A percentile compares a stretch with the other conserved stretches of the same genome.
Conservation (phyloP, 768 basidiomycete species). For the Leccinellum albellum region DNA sequence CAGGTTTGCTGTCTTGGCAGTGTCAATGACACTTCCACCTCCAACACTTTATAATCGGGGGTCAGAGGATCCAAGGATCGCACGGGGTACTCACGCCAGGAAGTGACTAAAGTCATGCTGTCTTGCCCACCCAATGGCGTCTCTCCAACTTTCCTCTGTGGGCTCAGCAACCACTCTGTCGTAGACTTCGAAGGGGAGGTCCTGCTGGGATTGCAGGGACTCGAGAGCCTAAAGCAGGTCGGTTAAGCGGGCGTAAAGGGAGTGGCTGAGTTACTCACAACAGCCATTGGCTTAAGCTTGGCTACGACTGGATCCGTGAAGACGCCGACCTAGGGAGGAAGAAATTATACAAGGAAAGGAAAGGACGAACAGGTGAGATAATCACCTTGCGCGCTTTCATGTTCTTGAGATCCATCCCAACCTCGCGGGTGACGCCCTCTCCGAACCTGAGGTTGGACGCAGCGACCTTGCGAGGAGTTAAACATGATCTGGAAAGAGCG, state of each 20-base stretch:
- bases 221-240: conserved; percentile 55
- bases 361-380: not conserved
- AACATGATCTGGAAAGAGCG: not conserved
- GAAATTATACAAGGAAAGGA: conserved; percentile 4
- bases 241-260: not conserved
- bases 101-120: conserved; percentile 90
- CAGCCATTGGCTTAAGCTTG: conserved; percentile 77
- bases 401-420: conserved; percentile 93
- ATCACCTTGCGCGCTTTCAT: conserved; percentile 82
- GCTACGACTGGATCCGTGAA: conserved; percentile 89
- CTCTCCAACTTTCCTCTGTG: conserved; percentile 84
- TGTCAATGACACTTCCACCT: conserved; percentile 94
- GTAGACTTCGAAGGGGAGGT: conserved; percentile 78
- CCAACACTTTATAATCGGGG: conserved; percentile 54
- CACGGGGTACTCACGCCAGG: conserved; percentile 60
- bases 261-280: conserved; percentile 44
- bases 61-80: not conserved
- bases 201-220: conserved; percentile 72
- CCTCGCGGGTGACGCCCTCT: conserved; percentile 84
- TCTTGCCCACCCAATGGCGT: conserved; percentile 86
- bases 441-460: conserved; percentile 88
- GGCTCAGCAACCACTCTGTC: conserved; percentile 85
- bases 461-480: conserved; percentile 52
- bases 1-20: conserved; percentile 93
- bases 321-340: conserved; percentile 74